Percentiles rank a stretch among this genome's conserved stretches.
These are phyloP conservation scores for Paramecium biaurelia DNA, from an alignment of 73 alveolate genomes.

Conservation along the genomic window DNA sequence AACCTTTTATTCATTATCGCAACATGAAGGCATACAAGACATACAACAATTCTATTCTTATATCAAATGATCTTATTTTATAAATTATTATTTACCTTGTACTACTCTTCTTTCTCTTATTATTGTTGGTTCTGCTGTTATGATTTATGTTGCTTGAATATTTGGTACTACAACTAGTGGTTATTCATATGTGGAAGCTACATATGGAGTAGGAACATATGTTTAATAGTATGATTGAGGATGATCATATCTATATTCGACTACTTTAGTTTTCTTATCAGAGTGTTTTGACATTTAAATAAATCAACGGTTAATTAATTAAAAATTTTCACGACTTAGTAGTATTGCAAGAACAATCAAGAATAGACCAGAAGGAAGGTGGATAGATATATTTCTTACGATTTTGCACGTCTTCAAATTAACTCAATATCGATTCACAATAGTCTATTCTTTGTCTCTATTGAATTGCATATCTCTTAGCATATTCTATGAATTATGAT, in stretches of 20 bases:
- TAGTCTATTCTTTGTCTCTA: not conserved
- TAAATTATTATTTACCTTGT: not conserved
- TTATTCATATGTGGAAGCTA: not conserved
- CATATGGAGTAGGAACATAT: not conserved
- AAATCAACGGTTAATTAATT: constrained; percentile 41
- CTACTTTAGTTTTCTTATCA: not conserved
- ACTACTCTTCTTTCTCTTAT: constrained; percentile 21
- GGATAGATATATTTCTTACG: not conserved
- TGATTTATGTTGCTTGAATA: not conserved
- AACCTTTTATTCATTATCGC: constrained; percentile 11
- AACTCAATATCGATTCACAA: not conserved
- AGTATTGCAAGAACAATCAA: constrained; percentile 13
- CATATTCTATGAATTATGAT: not conserved
- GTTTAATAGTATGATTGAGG: constrained; percentile 21
- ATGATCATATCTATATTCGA: not conserved
- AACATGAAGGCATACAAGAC: not conserved
- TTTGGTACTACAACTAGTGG: not conserved
- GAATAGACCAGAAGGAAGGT: not conserved
- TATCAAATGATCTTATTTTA: not conserved
- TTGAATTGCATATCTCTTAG: not conserved
- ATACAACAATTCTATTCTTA: not conserved
- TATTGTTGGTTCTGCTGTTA: not conserved
- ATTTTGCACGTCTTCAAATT: constrained; percentile 21
- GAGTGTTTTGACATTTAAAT: constrained; percentile 25
- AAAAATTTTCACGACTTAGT: not conserved